These are phyloP conservation scores for Thalassiosira livingstoniorum DNA, from an alignment of 352 stramenopile species.

Conservation along the genomic window DNA sequence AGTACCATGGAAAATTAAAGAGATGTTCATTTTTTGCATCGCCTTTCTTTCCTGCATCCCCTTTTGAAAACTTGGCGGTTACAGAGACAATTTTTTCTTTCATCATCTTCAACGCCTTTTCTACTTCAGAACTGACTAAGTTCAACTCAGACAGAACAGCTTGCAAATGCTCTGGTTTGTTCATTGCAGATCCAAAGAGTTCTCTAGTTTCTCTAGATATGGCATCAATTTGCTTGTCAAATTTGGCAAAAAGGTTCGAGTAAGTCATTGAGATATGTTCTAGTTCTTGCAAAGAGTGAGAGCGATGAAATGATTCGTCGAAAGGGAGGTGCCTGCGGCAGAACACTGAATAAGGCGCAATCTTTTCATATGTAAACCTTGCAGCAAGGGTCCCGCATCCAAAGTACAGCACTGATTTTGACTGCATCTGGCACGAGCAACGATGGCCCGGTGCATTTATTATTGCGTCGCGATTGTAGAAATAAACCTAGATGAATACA, in stretches of 20 bases:
- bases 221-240: conserved; percentile 85
- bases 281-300: conserved; percentile 75
- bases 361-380: conserved; percentile 87
- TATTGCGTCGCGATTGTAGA: conserved; percentile 88
- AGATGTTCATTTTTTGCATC: conserved; percentile 66
- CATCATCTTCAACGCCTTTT: conserved; percentile 81
- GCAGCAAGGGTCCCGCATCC: conserved; percentile 84
- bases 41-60: conserved; percentile 36
- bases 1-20: conserved; percentile 84
- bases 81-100: conserved; percentile 85
- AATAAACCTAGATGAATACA: too few relatives aligned
- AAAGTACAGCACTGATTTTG: conserved; percentile 87
- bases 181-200: conserved; percentile 74
- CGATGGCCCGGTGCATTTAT: conserved; percentile 74
- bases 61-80: conserved; percentile 65
- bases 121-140: conserved; percentile 81
- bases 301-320: conserved; percentile 78
- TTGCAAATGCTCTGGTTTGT: conserved; percentile 83
- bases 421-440: conserved; percentile 82
- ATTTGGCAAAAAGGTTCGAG: conserved; percentile 82
- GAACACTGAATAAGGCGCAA: conserved; percentile 86
- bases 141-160: conserved; percentile 84
- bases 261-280: conserved; percentile 76
- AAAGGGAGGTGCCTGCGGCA: conserved; percentile 81
- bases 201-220: conserved; percentile 82